Base-by-base conservation (phyloP, 805 yeast species). In the Pichia californica region DNA sequence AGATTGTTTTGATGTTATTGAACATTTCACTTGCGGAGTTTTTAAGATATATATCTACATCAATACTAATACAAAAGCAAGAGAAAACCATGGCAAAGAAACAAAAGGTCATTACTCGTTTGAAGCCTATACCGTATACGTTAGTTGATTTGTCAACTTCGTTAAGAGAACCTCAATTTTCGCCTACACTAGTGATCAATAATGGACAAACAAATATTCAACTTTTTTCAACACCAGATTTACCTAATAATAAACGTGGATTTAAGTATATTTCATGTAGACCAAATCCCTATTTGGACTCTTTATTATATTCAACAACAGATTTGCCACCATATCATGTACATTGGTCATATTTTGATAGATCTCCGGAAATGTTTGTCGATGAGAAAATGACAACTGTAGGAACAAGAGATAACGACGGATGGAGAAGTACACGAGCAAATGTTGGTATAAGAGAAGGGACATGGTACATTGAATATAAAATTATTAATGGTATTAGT, bases 401-500 rank as follows among this genome's bases (percentile, higher is more conserved):
- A 0, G 73, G 85, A 0, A 75, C 87, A 1, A 63, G 64, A 5
- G 71, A 69, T 40, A 26, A 19, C 2, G 29, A 39, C 34, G 97
- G 97, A 1, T 93, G 95, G 88, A 69, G 93, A 49, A 78, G 86
- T 28, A 77, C 78, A 0, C 64, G 96, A 37, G 71, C 88, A 5
- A 88, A 83, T 59, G 77, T 83, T 2, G 80, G 86, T 1, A 69
- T 91, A 10, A 68, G 83, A 23, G 89, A 85, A 50, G 99, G 98
- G 0, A 63, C 61, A 15, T 83, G 84, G 69, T 91, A 81, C 61
- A 79, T 86, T 63, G 98, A 91, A 60, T 81, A 79, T 49, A 72
- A 76, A 43, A 74, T 91, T 2, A 20, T 56, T 13, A 57, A 52
- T 43, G 55, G 58, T 4, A 59, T 57, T 7, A 55, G 31, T 51